These are phyloP conservation scores for Huntiella abstrusa DNA, from an alignment of 2,329 filamentous ascomycete species.

Conservation along the genomic window DNA sequence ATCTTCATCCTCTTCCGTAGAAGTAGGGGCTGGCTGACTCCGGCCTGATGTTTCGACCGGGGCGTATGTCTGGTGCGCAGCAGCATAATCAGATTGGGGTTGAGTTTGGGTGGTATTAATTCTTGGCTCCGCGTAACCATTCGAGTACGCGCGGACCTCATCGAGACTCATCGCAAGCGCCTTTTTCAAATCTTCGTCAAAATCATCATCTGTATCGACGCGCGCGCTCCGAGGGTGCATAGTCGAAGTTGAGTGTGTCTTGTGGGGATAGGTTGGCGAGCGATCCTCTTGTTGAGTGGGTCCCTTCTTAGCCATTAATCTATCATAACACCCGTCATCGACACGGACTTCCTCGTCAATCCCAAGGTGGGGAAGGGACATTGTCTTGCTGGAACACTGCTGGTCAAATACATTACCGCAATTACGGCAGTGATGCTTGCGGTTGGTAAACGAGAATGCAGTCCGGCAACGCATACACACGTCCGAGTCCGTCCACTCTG, in stretches of 20 bases:
- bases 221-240: constrained; percentile 87
- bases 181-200: constrained; percentile 86
- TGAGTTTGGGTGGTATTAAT: constrained; percentile 18
- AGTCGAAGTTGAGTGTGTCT: constrained; percentile 42
- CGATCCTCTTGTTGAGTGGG: constrained; percentile 23
- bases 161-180: constrained; percentile 94
- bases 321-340: constrained; percentile 87
- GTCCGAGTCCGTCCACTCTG: constrained; percentile 94
- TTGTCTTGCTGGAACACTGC: constrained; percentile 74
- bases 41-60: constrained; percentile 17
- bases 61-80: neutral
- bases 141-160: constrained; percentile 60
- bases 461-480: constrained; percentile 97
- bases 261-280: constrained; percentile 33
- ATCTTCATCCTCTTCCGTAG: constrained; percentile 56
- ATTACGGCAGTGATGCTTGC: constrained; percentile 95
- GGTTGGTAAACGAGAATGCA: constrained; percentile 89
- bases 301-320: constrained; percentile 53
- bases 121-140: constrained; percentile 49
- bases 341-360: constrained; percentile 83
- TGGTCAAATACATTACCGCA: constrained; percentile 96
- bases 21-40: constrained; percentile 12
- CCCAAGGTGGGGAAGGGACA: constrained; percentile 79
- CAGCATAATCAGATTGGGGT: constrained; percentile 10
- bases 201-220: constrained; percentile 54